phyloP scores from a whole-genome alignment of 2,329 filamentous ascomycete species.

The Ascochyta pisi region DNA sequence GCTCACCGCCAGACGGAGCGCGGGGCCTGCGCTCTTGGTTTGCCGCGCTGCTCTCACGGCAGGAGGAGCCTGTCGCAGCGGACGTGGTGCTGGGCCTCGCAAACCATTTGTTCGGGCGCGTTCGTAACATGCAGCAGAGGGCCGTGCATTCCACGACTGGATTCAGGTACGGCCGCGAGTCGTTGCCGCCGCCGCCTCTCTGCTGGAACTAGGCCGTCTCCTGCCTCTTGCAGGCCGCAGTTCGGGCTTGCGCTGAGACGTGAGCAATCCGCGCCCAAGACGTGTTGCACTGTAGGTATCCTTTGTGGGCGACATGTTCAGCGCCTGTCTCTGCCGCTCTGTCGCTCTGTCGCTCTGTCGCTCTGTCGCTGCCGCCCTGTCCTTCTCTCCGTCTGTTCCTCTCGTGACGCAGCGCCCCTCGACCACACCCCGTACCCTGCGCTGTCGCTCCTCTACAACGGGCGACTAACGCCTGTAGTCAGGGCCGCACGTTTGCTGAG shows the following conservation, averaged over 20 bases:
- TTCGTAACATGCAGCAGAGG: conserved; percentile 24
- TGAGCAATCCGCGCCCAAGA: conserved; percentile 7
- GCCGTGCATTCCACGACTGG: conserved; percentile 10
- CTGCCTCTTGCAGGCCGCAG: conserved; percentile 20
- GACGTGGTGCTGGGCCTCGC: not conserved
- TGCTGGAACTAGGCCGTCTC: conserved; percentile 6
- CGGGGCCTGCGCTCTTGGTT: not conserved
- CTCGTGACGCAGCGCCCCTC: conserved; percentile 17
- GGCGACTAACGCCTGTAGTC: conserved; percentile 28
- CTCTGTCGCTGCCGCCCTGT: no score
- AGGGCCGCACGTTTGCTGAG: conserved; percentile 30
- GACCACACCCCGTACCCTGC: conserved; percentile 13
- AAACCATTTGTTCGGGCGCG: conserved; percentile 5
- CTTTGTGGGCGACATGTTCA: conserved; percentile 7
- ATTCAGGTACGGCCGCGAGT: conserved; percentile 20
- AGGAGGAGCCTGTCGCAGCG: not conserved
- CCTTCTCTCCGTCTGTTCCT: not conserved
- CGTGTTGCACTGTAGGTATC: not conserved
- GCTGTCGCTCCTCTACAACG: conserved; percentile 22
- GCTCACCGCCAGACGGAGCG: conserved; percentile 14
- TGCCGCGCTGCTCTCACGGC: not conserved
- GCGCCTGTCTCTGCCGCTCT: not conserved
- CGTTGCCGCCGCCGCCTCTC: conserved; percentile 30
- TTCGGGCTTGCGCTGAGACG: conserved; percentile 24
- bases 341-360: no score